These are phyloP conservation scores for Fusarium clavum DNA, from an alignment of 2,329 filamentous ascomycete genomes.

Conservation along the genomic window DNA sequence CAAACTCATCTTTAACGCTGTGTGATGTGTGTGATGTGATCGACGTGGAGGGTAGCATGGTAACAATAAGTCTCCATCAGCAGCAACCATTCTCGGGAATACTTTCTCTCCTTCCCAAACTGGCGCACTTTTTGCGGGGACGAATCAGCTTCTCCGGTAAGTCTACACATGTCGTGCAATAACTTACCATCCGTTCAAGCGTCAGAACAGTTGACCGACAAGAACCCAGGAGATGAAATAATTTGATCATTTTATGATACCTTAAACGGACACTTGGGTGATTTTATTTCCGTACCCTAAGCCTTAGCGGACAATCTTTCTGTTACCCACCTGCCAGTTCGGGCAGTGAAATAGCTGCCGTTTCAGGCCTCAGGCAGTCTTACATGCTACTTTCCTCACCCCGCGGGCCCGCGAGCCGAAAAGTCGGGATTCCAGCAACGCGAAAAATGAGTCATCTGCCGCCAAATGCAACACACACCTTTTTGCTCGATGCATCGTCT, in stretches of 20 bases:
- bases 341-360: neutral
- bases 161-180: no score
- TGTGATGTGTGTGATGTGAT: no score
- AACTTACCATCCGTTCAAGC: neutral
- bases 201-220: neutral
- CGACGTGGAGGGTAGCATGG: no score
- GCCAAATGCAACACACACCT: neutral
- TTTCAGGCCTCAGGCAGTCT: neutral
- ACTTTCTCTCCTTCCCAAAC: no score
- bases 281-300: neutral
- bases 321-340: neutral
- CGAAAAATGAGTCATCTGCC: neutral
- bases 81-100: no score
- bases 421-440: neutral
- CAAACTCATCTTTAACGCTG: no score
- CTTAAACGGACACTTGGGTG: fast-evolving
- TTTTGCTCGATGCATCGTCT: neutral
- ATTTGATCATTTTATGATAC: fast-evolving
- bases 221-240: neutral
- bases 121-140: no score
- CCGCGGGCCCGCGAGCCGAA: neutral
- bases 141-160: neutral
- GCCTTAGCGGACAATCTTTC: neutral
- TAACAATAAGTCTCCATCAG: fast-evolving
- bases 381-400: neutral